phyloP scores from a whole-genome alignment of 768 basidiomycete species.

The Cystobasidiopsis lactophilus region DNA sequence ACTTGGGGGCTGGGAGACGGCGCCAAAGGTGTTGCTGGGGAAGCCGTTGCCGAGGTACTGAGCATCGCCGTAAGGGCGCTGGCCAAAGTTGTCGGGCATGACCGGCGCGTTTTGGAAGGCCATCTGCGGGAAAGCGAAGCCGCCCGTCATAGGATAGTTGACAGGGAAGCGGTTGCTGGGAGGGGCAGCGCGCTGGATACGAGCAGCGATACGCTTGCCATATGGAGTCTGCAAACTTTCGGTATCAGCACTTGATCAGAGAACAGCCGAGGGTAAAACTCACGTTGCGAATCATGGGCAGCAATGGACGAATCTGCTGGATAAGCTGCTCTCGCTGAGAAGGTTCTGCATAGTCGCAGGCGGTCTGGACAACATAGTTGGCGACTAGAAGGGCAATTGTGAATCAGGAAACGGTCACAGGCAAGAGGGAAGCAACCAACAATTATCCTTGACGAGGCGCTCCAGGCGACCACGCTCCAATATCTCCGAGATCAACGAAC shows the following conservation, averaged over 20 bases:
- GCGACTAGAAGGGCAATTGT: conserved; percentile 15
- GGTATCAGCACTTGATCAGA: too few species aligned
- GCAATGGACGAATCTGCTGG: conserved; percentile 92
- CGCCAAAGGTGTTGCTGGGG: too few species aligned
- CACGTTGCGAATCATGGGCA: conserved; percentile 80
- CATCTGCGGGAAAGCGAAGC: neutral
- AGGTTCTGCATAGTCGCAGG: conserved; percentile 93
- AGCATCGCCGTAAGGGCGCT: too few species aligned
- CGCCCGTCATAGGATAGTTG: neutral
- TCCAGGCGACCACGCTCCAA: conserved; percentile 84
- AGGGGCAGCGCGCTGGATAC: conserved; percentile 51
- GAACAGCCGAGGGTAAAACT: neutral
- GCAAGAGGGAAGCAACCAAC: too few species aligned
- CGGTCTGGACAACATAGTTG: conserved; percentile 41
- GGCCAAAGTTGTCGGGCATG: too few species aligned
- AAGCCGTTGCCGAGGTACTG: too few species aligned
- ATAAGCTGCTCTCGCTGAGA: conserved; percentile 60
- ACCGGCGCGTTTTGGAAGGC: too few species aligned
- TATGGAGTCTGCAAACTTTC: conserved; percentile 55
- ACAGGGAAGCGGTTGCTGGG: neutral
- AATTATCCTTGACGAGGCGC: conserved; percentile 86
- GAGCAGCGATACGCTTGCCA: conserved; percentile 97
- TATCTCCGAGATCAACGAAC: conserved; percentile 82
- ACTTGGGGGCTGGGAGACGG: too few species aligned
- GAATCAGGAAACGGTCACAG: too few species aligned